Evolutionary conservation across 2,329 filamentous ascomycete genomes (phyloP), one percentile per base, ranked within the genome.

Genomic region (Penicillium sumatraense): DNA sequence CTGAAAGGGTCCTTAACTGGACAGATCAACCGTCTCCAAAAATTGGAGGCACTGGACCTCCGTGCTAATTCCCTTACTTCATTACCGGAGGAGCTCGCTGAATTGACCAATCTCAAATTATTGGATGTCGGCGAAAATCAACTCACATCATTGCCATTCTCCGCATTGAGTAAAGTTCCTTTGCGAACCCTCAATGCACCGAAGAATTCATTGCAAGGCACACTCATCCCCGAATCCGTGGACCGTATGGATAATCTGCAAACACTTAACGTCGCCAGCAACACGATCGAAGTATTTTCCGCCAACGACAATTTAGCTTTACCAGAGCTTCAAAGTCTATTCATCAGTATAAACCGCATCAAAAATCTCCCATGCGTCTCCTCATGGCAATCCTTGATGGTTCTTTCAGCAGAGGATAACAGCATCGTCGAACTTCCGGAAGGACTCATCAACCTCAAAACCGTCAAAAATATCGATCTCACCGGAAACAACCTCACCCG

Each of bases 111-210:
- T 21, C 81, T 99, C 26, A 87, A 89, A 23, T 83, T 89, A 9
- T 77, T 98, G 48, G 93, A 96, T 67, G 71, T 97, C 20, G 86
- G 88, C 54, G 86, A 91, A 61, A 99, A 99, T 65, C 82, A 84
- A 50, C 81, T 99, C 24, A 84, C 84, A 46, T 80, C 81, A 2
- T 70, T 97, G 11, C 89, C 90, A 0, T 89, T 93, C 66, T 84
- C 88, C 6, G 78, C 81, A 3, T 78, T 98, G 26, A 82, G 83
- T 11, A 80, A 81, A 11, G 73, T 96, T 46, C 87, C 90, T 0
- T 72, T 97, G 36, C 85, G 84, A 0, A 91, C 96, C 61, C 75
- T 98, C 2, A 80, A 85, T 46, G 87, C 86, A 8, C 85, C 87
- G 31, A 93, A 90, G 72, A 98, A 98, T 72, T 87, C 86, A 55